These are phyloP conservation scores for Leucogyrophana mollusca DNA, from an alignment of 768 basidiomycete genomes.

Conservation along the genomic window DNA sequence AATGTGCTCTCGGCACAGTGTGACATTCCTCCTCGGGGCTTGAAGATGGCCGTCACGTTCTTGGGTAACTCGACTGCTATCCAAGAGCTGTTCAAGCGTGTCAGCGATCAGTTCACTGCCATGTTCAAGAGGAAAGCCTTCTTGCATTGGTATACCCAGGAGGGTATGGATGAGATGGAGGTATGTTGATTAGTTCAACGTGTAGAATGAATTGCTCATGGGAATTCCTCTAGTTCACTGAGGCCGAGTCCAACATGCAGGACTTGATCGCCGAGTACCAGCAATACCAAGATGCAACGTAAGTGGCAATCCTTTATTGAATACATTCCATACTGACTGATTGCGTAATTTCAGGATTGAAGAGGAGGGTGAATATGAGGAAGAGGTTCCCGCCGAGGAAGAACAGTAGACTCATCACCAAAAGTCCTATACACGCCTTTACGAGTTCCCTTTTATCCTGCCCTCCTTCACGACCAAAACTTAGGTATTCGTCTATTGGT, in stretches of 20 bases:
- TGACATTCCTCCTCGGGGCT: conserved; percentile 92
- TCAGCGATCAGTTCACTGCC: conserved; percentile 96
- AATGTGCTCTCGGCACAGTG: conserved; percentile 98
- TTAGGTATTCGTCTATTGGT: conserved; percentile 35
- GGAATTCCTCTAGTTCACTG: conserved; percentile 67
- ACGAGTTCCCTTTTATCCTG: conserved; percentile 10
- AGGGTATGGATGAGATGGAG: conserved; percentile 99
- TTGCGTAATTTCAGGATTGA: conserved; percentile 54
- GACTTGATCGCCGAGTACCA: conserved; percentile 98
- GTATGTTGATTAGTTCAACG: conserved; percentile 28
- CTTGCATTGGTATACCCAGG: conserved; percentile 99
- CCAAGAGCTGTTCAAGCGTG: conserved; percentile 98
- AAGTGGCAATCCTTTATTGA: conserved; percentile 31
- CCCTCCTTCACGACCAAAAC: conserved; percentile 31
- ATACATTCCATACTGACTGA: conserved; percentile 3
- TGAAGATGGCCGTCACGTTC: conserved; percentile 98
- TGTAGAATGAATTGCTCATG: conserved; percentile 3
- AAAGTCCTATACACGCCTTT: conserved; percentile 18
- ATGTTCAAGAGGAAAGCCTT: conserved; percentile 99
- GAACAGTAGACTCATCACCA: conserved; percentile 46
- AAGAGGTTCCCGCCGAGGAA: conserved; percentile 64
- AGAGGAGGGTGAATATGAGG: conserved; percentile 89
- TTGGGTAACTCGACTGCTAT: conserved; percentile 97
- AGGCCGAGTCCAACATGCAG: conserved; percentile 99
- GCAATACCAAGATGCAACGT: conserved; percentile 95